Evolutionary conservation across 169 alveolate genomes (phyloP), one percentile per base, ranked within the genome.

Genomic region (Cystoisospora suis): DNA sequence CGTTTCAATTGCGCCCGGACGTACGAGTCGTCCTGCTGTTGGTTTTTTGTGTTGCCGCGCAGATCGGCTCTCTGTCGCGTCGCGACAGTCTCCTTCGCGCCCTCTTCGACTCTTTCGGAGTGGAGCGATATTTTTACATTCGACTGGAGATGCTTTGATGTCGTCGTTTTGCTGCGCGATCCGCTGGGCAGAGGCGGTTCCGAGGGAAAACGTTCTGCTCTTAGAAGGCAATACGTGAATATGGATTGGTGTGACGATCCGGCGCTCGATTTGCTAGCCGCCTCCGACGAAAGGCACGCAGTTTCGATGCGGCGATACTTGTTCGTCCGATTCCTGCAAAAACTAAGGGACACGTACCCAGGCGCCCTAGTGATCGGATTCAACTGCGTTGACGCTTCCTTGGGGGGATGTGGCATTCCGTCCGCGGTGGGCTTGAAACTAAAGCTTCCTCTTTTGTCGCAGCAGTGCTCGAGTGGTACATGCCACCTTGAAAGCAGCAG

Each of bases 381-480:
- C 32, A 72, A 72, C 32, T 56, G 59, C 4, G 20, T 72, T 17
- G 56, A 29, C 36, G 83, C 58, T 17, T 7, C 83, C 15, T 38
- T 72, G 45, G 23, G 7, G 56, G 83, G 45, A 34, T 47, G 83
- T 5, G 83, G 83, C 3, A 72, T 72, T 47, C 83, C 83, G 6
- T 47, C 56, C 32, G 17, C 32, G 17, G 6, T 72, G 17, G 83
- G 45, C 0, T 29, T 72, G 17, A 72, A 72, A 72, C 3, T 72
- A 34, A 29, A 38, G 0, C 79, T 44, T 0, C 38, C 59, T 5
- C 9, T 38, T 32, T 38, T 72, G 58, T 6, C 29, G 38, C 0
- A 40, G 47, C 56, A 38, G 17, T 56, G 83, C 58, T 47, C 83
- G 58, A n/a, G 27, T 12, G 38, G 59, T 38, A 38, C 83, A 12